Evolutionary conservation across 305 asterid species (phyloP).

Genomic region (Solanum hybrid): DNA sequence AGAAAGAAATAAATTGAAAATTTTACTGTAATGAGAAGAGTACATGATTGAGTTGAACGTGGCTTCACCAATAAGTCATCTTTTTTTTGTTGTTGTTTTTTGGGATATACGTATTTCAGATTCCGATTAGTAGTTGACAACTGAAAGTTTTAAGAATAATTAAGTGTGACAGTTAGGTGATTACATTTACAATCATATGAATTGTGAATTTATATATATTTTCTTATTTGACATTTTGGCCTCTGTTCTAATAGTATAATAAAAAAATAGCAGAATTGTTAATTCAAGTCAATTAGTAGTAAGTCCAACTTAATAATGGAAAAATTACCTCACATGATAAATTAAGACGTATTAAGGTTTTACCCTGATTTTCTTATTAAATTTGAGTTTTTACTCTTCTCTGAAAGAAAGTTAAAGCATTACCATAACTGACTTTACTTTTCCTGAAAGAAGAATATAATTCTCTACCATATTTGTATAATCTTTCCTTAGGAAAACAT

Average conservation of each 20-base stretch:
- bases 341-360: too few species aligned
- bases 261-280: background rate
- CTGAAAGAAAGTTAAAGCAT: too few species aligned
- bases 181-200: background rate
- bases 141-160: background rate
- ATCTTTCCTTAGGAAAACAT: too few species aligned
- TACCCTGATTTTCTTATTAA: too few species aligned
- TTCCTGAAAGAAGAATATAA: too few species aligned
- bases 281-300: background rate
- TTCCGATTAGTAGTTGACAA: background rate
- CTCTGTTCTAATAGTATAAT: background rate
- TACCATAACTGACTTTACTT: too few species aligned
- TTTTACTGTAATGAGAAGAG: background rate
- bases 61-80: background rate
- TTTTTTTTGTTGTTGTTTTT: too few species aligned
- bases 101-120: background rate
- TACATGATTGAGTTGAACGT: background rate
- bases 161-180: background rate
- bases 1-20: background rate
- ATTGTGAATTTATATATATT: background rate
- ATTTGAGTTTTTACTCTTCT: too few species aligned
- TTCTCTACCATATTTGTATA: too few species aligned
- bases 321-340: background rate
- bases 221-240: background rate
- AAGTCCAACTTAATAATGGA: background rate